Percentiles rank a stretch among this genome's conserved stretches.
Evolutionary conservation across 177 flowering plant species (phyloP).

Genomic region (Vitis hybrid): DNA sequence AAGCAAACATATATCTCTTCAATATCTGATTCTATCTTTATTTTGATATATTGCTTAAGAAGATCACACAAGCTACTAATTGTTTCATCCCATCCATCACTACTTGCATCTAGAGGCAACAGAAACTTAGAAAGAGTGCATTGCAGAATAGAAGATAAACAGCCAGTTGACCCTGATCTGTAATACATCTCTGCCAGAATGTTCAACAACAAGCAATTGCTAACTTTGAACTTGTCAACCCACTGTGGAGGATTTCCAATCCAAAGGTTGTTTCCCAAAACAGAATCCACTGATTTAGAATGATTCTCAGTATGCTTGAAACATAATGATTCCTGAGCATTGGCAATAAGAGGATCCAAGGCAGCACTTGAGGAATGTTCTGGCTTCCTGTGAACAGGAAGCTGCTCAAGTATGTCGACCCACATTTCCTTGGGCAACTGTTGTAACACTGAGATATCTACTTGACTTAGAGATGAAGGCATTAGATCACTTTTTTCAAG

Average conservation of each 20-base stretch:
- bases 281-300: conserved; percentile 11
- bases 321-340: conserved; percentile 16
- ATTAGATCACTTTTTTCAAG: conserved; percentile 40
- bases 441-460: conserved; percentile 68
- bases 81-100: conserved; percentile 44
- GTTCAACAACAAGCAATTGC: conserved; percentile 45
- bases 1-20: conserved; percentile 84
- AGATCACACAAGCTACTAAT: conserved; percentile 54
- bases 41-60: conserved; percentile 68
- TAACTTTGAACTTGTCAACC: conserved; percentile 64
- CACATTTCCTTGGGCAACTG: conserved; percentile 78
- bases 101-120: conserved; percentile 25
- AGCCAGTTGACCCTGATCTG: conserved; percentile 33
- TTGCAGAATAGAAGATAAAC: conserved; percentile 59
- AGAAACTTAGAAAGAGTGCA: conserved; percentile 27
- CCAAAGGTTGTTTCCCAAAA: conserved; percentile 47
- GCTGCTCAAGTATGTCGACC: conserved; percentile 57
- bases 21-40: conserved; percentile 69
- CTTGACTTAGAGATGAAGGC: conserved; percentile 89
- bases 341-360: conserved; percentile 11
- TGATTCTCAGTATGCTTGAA: conserved; percentile 9
- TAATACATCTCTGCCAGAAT: conserved; percentile 51
- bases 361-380: conserved; percentile 28
- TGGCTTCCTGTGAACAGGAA: conserved; percentile 63
- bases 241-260: conserved; percentile 78